These are phyloP conservation scores for Epichloe uncinata DNA, from an alignment of 2,329 filamentous ascomycete species.

Conservation along the genomic window DNA sequence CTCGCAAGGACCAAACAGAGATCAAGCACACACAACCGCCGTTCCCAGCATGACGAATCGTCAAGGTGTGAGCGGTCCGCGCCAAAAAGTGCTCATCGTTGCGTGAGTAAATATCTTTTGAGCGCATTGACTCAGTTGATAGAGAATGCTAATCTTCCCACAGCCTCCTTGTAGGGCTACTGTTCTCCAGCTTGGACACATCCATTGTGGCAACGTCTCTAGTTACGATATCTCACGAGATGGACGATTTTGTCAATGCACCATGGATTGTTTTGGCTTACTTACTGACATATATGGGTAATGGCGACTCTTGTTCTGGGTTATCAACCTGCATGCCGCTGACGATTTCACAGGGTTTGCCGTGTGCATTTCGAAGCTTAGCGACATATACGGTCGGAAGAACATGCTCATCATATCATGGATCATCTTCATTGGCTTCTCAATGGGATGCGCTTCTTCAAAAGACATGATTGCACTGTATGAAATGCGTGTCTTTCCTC, in stretches of 20 bases:
- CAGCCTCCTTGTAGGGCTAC: constrained; percentile 37
- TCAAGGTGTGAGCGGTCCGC: constrained; percentile 6
- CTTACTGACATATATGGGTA: constrained; percentile 42
- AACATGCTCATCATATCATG: constrained; percentile 37
- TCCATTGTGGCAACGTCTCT: constrained; percentile 46
- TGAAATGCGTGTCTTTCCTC: constrained; percentile 9
- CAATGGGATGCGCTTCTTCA: constrained; percentile 38
- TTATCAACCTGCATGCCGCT: constrained; percentile 2
- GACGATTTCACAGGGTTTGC: constrained; percentile 31
- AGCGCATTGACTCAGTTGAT: background rate
- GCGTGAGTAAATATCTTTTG: constrained; percentile 15
- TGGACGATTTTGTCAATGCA: constrained; percentile 36
- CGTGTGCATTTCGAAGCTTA: constrained; percentile 43
- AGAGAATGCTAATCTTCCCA: background rate
- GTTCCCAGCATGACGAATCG: background rate
- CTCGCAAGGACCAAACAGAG: constrained; percentile 3
- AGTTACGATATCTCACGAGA: constrained; percentile 39
- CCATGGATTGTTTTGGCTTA: constrained; percentile 45
- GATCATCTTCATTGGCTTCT: constrained; percentile 42
- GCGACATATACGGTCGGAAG: constrained; percentile 44
- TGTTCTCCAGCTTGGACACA: constrained; percentile 44
- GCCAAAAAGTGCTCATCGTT: constrained; percentile 20
- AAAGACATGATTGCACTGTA: constrained; percentile 38
- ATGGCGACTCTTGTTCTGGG: background rate
- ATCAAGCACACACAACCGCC: background rate